These are phyloP conservation scores for Gigaspora rosea DNA, from an alignment of 192 early-diverging fungal species.

Conservation along the genomic window DNA sequence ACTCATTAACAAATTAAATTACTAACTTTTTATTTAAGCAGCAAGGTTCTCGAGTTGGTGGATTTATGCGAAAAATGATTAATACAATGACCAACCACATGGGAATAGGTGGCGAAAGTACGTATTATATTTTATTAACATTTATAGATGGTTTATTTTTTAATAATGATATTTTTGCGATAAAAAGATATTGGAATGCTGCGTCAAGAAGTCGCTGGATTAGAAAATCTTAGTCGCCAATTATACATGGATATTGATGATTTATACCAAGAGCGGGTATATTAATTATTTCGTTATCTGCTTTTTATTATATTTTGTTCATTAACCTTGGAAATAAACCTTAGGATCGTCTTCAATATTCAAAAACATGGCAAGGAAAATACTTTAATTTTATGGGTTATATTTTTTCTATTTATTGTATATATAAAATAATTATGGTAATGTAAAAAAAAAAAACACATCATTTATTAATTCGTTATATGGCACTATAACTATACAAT, in stretches of 20 bases:
- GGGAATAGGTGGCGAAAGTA: constrained; percentile 31
- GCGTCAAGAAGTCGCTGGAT: constrained; percentile 52
- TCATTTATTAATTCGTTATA: not conserved
- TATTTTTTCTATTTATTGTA: constrained; percentile 86
- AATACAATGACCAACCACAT: constrained; percentile 36
- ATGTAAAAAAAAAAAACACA: not conserved
- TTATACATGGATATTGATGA: constrained; percentile 81
- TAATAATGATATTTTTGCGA: not conserved
- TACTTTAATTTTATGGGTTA: constrained; percentile 82
- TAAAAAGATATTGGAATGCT: constrained; percentile 49
- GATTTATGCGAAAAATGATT: constrained; percentile 59
- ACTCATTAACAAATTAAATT: not conserved
- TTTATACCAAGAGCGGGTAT: constrained; percentile 73
- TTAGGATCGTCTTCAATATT: constrained; percentile 54
- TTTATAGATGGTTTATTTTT: not conserved
- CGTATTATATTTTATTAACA: not conserved
- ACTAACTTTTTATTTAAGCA: constrained; percentile 23
- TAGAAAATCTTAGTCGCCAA: constrained; percentile 69
- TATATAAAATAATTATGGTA: constrained; percentile 85
- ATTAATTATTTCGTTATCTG: not conserved
- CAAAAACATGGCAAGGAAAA: constrained; percentile 76
- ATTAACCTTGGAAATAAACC: not conserved
- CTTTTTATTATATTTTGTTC: not conserved
- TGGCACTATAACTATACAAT: not conserved
- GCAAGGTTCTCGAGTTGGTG: constrained; percentile 49